Percentiles rank a stretch among this genome's conserved stretches.
Conservation (phyloP, 1,284 basidiomycete species). For the Moesziomyces parantarcticus region DNA sequence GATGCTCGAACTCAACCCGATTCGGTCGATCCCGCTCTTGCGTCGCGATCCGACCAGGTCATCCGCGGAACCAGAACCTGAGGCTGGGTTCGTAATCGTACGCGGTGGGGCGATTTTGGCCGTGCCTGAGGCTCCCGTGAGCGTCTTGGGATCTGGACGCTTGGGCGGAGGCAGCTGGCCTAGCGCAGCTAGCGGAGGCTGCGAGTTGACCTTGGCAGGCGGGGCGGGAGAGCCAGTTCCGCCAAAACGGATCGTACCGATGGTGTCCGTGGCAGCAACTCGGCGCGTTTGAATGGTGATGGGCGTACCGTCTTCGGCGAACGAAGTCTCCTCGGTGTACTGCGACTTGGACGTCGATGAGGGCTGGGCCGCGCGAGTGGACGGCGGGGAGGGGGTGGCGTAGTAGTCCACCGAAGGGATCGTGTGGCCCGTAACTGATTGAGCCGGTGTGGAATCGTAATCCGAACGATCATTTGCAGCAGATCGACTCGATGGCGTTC, state of each 20-base stretch:
- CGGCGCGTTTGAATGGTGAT: conserved; percentile 44
- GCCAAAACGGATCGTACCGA: conserved; percentile 34
- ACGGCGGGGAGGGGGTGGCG: conserved; percentile 37
- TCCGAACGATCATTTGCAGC: background rate
- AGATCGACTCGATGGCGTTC: background rate
- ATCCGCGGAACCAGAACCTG: conserved; percentile 5
- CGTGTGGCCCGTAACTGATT: conserved; percentile 9
- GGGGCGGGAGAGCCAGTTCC: conserved; percentile 23
- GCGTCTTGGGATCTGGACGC: conserved; percentile 44
- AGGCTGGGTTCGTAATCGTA: conserved; percentile 12
- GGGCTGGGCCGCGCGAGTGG: conserved; percentile 3
- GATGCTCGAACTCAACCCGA: conserved; percentile 46
- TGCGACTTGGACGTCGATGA: conserved; percentile 10
- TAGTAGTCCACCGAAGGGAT: conserved; percentile 38
- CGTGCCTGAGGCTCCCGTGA: conserved; percentile 42
- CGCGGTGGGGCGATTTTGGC: conserved; percentile 47
- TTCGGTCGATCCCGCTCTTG: conserved; percentile 45
- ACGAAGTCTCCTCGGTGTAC: conserved; percentile 28
- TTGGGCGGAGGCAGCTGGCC: conserved; percentile 27
- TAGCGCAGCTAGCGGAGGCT: conserved; percentile 28
- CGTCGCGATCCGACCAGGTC: conserved; percentile 6
- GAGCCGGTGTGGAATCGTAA: background rate
- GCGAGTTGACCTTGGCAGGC: conserved; percentile 29
- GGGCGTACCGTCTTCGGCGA: conserved; percentile 37
- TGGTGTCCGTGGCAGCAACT: conserved; percentile 46